A percentile compares a stretch with the other conserved stretches of the same genome.
phyloP scores from a whole-genome alignment of 495 filamentous ascomycete species.

The Mycothermus thermophilus region DNA sequence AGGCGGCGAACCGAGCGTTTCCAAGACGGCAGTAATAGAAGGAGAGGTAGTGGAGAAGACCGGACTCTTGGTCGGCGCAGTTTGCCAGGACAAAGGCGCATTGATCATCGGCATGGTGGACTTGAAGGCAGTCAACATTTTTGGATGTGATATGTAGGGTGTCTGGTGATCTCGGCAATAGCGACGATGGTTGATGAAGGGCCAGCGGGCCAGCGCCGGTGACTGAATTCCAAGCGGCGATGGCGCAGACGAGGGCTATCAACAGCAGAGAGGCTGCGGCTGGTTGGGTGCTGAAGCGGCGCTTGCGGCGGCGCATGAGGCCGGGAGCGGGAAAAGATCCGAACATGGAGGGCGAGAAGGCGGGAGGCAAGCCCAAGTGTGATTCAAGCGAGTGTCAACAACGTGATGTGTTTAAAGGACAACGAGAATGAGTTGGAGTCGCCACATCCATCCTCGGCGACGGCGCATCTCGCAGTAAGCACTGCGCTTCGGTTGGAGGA shows the following conservation, averaged over 20 bases:
- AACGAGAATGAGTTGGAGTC: no score
- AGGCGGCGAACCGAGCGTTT: conserved; percentile 58
- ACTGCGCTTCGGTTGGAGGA: no score
- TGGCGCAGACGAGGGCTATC: conserved; percentile 23
- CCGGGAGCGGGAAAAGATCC: conserved; percentile 7
- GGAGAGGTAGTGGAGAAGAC: conserved; percentile 73
- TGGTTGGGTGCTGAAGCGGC: conserved; percentile 23
- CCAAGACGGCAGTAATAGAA: conserved; percentile 81
- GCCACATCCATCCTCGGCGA: no score
- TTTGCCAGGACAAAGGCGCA: conserved; percentile 74
- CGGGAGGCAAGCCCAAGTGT: background rate
- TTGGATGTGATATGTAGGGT: no score
- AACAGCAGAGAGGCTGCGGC: conserved; percentile 24
- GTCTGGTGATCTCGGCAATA: no score
- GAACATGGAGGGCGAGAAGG: background rate
- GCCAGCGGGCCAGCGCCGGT: no score
- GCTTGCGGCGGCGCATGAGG: conserved; percentile 2
- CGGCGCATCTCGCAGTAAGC: no score
- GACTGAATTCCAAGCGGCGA: conserved; percentile 14
- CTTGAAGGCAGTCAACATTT: conserved; percentile 59
- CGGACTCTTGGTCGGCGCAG: conserved; percentile 81
- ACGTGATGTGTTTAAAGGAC: no score
- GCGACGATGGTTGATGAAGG: no score
- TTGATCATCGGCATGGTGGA: conserved; percentile 63
- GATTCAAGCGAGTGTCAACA: no score